A percentile compares a stretch with the other conserved stretches of the same genome.
phyloP scores from a whole-genome alignment of 2,329 filamentous ascomycete genomes.

The Xylaria sp. region DNA sequence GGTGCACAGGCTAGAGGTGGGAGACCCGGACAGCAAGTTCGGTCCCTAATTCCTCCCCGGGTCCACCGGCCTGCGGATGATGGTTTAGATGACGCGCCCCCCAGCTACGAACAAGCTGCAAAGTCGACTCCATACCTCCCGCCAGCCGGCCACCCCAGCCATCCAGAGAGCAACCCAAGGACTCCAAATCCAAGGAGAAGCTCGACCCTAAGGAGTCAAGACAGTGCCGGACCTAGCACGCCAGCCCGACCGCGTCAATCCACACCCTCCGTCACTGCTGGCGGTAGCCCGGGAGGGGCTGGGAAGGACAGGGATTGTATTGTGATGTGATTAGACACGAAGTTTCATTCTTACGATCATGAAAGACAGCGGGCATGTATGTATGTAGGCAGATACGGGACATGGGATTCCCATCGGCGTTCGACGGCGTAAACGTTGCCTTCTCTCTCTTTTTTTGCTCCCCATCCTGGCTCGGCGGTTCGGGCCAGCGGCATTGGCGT shows the following conservation, averaged over 20 bases:
- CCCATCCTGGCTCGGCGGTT: neutral
- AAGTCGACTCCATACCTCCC: slow-evolving; percentile 64
- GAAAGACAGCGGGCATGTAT: slow-evolving; percentile 26
- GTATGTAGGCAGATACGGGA: slow-evolving; percentile 15
- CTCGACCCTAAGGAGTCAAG: slow-evolving; percentile 30
- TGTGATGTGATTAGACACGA: slow-evolving; percentile 44
- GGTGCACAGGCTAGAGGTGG: slow-evolving; percentile 37
- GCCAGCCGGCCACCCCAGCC: slow-evolving; percentile 62
- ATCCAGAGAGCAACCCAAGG: slow-evolving; percentile 56
- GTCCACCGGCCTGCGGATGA: slow-evolving; percentile 54
- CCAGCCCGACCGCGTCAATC: slow-evolving; percentile 54
- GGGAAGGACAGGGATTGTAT: slow-evolving; percentile 47
- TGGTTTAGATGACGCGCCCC: slow-evolving; percentile 63
- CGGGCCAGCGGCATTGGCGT: slow-evolving; percentile 17
- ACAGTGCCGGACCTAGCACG: slow-evolving; percentile 41
- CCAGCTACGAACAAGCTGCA: slow-evolving; percentile 68
- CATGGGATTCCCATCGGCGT: slow-evolving; percentile 24
- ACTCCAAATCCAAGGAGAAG: slow-evolving; percentile 41
- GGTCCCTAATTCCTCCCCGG: slow-evolving; percentile 60
- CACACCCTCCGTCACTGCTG: slow-evolving; percentile 33
- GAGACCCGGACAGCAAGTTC: slow-evolving; percentile 54
- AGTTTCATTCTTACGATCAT: neutral
- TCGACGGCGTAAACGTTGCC: neutral
- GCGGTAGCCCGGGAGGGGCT: slow-evolving; percentile 28
- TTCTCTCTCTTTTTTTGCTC: neutral